These are phyloP conservation scores for Penicillium coprophilum DNA, from an alignment of 495 filamentous ascomycete species.

Conservation along the genomic window DNA sequence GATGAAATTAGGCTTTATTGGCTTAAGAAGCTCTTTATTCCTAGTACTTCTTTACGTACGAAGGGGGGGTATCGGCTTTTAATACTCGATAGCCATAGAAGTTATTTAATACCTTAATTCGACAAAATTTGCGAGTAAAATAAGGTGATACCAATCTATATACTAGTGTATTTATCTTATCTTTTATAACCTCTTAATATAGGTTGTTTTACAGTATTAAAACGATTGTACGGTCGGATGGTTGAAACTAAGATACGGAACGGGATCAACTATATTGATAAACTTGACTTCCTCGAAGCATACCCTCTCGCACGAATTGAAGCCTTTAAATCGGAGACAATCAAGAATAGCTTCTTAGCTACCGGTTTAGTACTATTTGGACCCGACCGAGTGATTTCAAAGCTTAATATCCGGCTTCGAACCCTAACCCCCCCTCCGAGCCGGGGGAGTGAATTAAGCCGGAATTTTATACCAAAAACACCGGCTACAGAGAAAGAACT, in stretches of 20 bases:
- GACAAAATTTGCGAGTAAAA: not conserved
- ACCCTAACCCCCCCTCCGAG: conserved; percentile 4
- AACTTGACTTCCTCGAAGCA: conserved; percentile 3
- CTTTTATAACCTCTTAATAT: too few relatives aligned
- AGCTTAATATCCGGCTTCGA: conserved; percentile 8
- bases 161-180: not conserved
- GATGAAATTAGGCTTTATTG: conserved; percentile 22
- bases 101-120: not conserved
- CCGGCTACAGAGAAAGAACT: too few relatives aligned
- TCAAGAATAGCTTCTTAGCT: not conserved
- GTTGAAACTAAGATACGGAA: too few relatives aligned
- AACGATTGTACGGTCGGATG: too few relatives aligned
- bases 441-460: too few relatives aligned
- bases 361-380: conserved; percentile 9
- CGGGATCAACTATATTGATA: conserved; percentile 11
- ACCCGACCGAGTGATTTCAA: conserved; percentile 3
- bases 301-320: not conserved
- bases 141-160: not conserved
- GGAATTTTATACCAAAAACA: too few relatives aligned
- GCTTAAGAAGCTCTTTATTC: conserved; percentile 22
- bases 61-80: not conserved
- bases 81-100: not conserved
- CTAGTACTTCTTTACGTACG: not conserved
- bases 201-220: too few relatives aligned
- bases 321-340: not conserved